These are phyloP conservation scores for Calonectria pauciramosa DNA, from an alignment of 2,329 filamentous ascomycete genomes.

Conservation along the genomic window DNA sequence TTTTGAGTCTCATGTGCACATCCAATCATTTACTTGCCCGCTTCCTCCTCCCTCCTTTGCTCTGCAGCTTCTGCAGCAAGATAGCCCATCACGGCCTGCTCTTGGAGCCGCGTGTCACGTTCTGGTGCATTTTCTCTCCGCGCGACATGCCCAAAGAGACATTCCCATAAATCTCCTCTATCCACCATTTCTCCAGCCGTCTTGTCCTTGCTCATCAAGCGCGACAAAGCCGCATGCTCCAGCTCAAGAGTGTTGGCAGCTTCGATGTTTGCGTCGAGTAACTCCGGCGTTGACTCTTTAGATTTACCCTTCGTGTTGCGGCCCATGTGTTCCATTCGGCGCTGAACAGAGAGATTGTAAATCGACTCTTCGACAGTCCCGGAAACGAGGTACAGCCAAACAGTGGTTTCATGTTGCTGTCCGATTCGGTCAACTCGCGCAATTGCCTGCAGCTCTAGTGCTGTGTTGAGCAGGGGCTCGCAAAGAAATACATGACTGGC, in stretches of 20 bases:
- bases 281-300: conserved; percentile 57
- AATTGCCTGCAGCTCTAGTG: conserved; percentile 94
- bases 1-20: too few relatives aligned
- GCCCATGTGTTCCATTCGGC: conserved; percentile 83
- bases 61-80: conserved; percentile 62
- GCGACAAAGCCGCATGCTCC: conserved; percentile 78
- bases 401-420: conserved; percentile 87
- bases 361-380: conserved; percentile 94
- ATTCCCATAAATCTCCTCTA: conserved; percentile 87
- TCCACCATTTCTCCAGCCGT: conserved; percentile 84
- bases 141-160: conserved; percentile 78
- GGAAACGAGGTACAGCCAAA: conserved; percentile 95
- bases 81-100: conserved; percentile 56
- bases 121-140: conserved; percentile 43
- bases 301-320: conserved; percentile 52
- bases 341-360: conserved; percentile 85
- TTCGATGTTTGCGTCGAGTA: conserved; percentile 77
- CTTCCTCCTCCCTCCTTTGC: conserved; percentile 44
- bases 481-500: conserved; percentile 95
- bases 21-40: neutral
- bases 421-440: conserved; percentile 96
- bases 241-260: conserved; percentile 88
- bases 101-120: conserved; percentile 47
- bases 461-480: conserved; percentile 93
- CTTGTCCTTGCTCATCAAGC: conserved; percentile 78